These are phyloP conservation scores for Cladosporium velox DNA, from an alignment of 2,329 filamentous ascomycete species.

Conservation along the genomic window DNA sequence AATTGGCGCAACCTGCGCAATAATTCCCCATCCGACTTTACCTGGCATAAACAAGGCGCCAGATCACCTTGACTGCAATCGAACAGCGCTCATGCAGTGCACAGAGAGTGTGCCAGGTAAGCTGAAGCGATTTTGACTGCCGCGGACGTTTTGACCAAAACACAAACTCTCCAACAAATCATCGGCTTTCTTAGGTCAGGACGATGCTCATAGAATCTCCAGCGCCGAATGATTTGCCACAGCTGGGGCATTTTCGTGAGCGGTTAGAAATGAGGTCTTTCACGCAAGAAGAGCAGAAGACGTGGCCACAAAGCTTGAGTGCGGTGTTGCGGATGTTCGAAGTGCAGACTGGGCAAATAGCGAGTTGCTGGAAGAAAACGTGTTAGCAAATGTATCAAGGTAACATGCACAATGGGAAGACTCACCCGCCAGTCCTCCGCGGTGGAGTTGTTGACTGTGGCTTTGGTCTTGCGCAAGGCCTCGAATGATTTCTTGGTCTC, in stretches of 20 bases:
- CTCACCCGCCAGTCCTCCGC: conserved; percentile 72
- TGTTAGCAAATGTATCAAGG: conserved; percentile 1
- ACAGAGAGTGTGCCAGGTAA: no score
- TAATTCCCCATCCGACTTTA: neutral
- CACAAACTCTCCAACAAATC: neutral
- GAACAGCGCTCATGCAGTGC: neutral
- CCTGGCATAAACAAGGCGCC: neutral
- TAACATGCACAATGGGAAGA: neutral
- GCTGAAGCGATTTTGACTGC: neutral
- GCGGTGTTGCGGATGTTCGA: conserved; percentile 92
- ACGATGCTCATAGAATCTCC: conserved; percentile 75
- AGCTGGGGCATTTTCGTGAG: conserved; percentile 93
- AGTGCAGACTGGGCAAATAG: conserved; percentile 89
- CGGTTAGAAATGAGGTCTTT: conserved; percentile 86
- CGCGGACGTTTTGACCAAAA: no score
- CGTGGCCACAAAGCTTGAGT: conserved; percentile 90
- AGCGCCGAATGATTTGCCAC: conserved; percentile 86
- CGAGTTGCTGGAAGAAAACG: conserved; percentile 59
- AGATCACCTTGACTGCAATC: neutral
- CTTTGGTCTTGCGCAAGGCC: conserved; percentile 80
- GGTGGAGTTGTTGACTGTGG: conserved; percentile 65
- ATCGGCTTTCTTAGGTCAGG: conserved; percentile 31
- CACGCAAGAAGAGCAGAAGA: conserved; percentile 89
- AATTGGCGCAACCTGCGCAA: neutral
- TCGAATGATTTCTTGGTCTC: conserved; percentile 81